Percentiles rank a stretch among this genome's conserved stretches.
phyloP scores from a whole-genome alignment of 2,329 filamentous ascomycete genomes.

The Penicillium sp. region DNA sequence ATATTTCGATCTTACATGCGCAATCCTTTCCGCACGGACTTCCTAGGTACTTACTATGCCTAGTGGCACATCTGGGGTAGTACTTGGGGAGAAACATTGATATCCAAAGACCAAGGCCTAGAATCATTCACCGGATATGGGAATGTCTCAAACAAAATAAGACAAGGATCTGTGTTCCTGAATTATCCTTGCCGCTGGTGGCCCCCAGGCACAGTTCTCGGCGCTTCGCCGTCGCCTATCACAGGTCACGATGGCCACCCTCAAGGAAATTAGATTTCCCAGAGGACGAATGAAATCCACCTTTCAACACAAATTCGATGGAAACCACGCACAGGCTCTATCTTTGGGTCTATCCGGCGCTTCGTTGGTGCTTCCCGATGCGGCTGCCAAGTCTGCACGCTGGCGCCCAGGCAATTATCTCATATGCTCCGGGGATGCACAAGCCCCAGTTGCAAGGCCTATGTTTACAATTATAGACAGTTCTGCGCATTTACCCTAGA shows the following conservation, averaged over 20 bases:
- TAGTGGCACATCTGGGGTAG: neutral
- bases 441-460: slow-evolving; percentile 5
- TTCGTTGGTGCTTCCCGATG: slow-evolving; percentile 1
- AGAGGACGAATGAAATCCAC: slow-evolving; percentile 7
- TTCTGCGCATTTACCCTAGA: slow-evolving; percentile 5
- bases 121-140: neutral
- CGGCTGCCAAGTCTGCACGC: slow-evolving; percentile 21
- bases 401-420: slow-evolving; percentile 12
- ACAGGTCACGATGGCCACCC: slow-evolving; percentile 3
- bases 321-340: slow-evolving; percentile 1
- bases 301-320: neutral
- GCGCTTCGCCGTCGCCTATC: slow-evolving; percentile 23
- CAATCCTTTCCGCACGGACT: neutral
- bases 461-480: slow-evolving; percentile 1
- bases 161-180: neutral
- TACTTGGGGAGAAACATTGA: neutral
- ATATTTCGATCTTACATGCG: neutral
- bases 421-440: slow-evolving; percentile 2
- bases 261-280: neutral
- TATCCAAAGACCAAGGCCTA: neutral
- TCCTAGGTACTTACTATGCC: neutral
- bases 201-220: slow-evolving; percentile 7
- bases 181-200: slow-evolving; percentile 10
- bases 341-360: slow-evolving; percentile 9
- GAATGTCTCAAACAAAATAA: neutral